Base-by-base conservation (phyloP, 495 filamentous ascomycete species). In the Neurospora sp. region DNA sequence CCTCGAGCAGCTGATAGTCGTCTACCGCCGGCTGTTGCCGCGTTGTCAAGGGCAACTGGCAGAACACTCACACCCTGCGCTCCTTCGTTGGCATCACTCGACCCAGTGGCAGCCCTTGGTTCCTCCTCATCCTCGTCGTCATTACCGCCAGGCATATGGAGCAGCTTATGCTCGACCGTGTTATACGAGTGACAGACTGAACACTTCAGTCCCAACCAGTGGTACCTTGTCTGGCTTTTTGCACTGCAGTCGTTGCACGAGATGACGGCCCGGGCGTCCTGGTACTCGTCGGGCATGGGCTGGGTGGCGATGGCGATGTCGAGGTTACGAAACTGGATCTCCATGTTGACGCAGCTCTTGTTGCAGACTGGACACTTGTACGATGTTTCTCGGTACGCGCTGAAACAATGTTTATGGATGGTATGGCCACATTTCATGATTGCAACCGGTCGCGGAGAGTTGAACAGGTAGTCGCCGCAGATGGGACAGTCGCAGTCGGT, bases 401-500 rank as follows among this genome's bases (percentile, higher is more conserved):
- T 87, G 77, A 96, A 93, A 82, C 96, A 99, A 73, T 87, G 87
- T 72, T 90, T 87, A 79, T 99, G 96, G 75, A 99, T 96, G 80
- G 94, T 96, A 80, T 99, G 96, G 10, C 96, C 96, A 81, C 96
- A 99, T 59, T 89, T 88, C 91, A 99, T 94, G 78, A 97, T 96
- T 42, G 97, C 93, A 10, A 99, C 94, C 2, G 90, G 88, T 72
- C 90, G 87, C 1, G 92, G 90, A 22, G 96, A 98, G n/a, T 91
- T 94, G 80, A 98, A 98, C 89, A 99, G 93, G 79, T 97, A 97
- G 69, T 97, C 94, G 35, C 93, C 93, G 79, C 96, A 99, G 73
- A 99, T 98, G n/a, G 96, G 96, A 79, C 96, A 99, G 78, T 98
- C 91, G 80, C 94, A 97, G 79, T 99, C 94, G 6, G 91, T 97